Base-by-base conservation (phyloP, 805 yeast genomes). In the Lipomyces starkeyi region DNA sequence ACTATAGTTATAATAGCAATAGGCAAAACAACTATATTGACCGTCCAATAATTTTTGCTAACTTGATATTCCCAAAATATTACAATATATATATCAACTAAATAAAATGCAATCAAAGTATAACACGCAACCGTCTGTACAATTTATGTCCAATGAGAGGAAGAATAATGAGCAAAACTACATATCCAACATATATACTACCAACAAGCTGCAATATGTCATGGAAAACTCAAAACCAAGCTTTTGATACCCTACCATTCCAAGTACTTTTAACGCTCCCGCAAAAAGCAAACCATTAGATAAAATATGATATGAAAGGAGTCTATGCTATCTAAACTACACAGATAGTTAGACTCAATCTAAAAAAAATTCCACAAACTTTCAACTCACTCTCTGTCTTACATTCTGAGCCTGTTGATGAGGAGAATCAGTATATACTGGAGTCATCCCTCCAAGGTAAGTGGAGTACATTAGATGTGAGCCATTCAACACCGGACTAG, bases 401-500 rank as follows among this genome's bases (percentile, higher is more conserved):
- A 65, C 62, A 29, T 64, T 62, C 40, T 58, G 57, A 29, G 40
- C 54, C 34, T 49, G 61, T 9, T 64, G 59, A 52, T 56, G 64
- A 13, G 63, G 61, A 22, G 64, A 54, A 9, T 47, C 61, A 17
- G 64, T 40, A 47, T 61, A 65, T n/a, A 57, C 54, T 14, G 60
- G 25, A 13, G 67, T 32, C 49, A 65, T 56, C 20, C 49, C 20
- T 43, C 49, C 49, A 43, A 43, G 22, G 22, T 61, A 65, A 62
- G 55, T 55, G 20, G 62, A 58, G 54, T 65, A 61, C 62, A 63
- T 59, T 53, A 63, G 40, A 29, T 61, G 62, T 27, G 62, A 54
- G 3, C 61, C 20, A 35, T 22, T 59, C 54, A 20, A 22, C 37
- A 60, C 67, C 2, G 67, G 67, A 64, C 67, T 64, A n/a, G 49